Conservation (phyloP, 352 stramenopile genomes). For the Blastocystis sp. region DNA sequence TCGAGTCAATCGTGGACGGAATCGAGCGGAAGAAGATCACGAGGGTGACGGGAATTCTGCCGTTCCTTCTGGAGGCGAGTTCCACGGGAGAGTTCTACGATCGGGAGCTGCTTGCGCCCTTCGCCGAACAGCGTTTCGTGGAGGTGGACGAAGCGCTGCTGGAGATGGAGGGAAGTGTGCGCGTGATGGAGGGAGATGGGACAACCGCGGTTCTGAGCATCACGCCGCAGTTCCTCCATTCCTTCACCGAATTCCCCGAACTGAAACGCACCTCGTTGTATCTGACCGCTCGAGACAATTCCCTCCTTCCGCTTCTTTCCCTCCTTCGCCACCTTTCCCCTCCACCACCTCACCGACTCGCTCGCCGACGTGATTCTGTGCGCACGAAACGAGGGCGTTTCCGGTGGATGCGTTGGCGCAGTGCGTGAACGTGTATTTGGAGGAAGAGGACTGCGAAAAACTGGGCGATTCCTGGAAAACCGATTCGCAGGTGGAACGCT, state of each 20-base stretch:
- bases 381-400: background rate
- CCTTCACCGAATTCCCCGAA: background rate
- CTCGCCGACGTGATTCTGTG: constrained; percentile 10
- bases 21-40: background rate
- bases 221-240: background rate
- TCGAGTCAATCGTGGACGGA: constrained; percentile 1
- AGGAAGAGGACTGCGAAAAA: constrained; percentile 6
- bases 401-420: background rate
- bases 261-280: constrained; percentile 17
- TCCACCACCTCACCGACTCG: background rate
- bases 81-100: background rate
- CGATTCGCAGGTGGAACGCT: background rate
- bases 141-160: background rate
- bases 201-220: background rate
- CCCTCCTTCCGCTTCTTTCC: constrained; percentile 5
- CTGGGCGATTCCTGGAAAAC: constrained; percentile 38
- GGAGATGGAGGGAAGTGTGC: background rate
- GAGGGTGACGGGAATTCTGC: background rate
- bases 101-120: background rate
- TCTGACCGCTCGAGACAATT: background rate
- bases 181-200: background rate
- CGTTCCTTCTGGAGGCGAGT: background rate
- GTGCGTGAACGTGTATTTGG: constrained; percentile 31
- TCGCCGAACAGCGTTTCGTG: background rate
- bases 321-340: background rate